Percentiles rank a stretch among this genome's conserved stretches.
Conservation (phyloP, 2,329 filamentous ascomycete genomes). For the Fusarium sacchari region DNA sequence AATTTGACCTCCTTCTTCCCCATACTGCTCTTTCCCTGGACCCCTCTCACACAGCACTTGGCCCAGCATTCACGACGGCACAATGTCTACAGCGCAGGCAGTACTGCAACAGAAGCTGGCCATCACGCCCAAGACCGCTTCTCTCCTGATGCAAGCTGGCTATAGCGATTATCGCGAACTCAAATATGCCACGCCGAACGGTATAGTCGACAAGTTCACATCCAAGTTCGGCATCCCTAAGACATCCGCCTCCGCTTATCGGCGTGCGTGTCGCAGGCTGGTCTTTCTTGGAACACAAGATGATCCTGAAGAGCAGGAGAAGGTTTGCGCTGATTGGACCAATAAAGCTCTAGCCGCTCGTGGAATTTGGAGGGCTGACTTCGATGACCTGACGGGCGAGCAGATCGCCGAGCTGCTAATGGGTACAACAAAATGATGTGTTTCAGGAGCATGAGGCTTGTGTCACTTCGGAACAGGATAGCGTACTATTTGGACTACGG, state of each 20-base stretch:
- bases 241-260: neutral
- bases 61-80: neutral
- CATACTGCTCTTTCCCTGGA: fast-evolving
- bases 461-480: fast-evolving
- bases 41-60: fast-evolving
- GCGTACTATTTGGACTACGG: fast-evolving
- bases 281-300: neutral
- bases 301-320: neutral
- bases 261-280: neutral
- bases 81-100: neutral
- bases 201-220: neutral
- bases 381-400: neutral
- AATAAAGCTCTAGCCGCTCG: neutral
- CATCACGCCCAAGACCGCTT: neutral
- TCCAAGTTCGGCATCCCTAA: neutral
- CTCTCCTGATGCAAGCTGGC: neutral
- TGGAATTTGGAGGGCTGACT: neutral
- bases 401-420: neutral
- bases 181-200: neutral
- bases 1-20: no score
- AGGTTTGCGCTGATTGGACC: neutral
- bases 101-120: neutral
- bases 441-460: no score
- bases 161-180: neutral
- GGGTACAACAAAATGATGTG: neutral